phyloP scores from a whole-genome alignment of 2,329 filamentous ascomycete genomes.

The Talaromyces piceae region DNA sequence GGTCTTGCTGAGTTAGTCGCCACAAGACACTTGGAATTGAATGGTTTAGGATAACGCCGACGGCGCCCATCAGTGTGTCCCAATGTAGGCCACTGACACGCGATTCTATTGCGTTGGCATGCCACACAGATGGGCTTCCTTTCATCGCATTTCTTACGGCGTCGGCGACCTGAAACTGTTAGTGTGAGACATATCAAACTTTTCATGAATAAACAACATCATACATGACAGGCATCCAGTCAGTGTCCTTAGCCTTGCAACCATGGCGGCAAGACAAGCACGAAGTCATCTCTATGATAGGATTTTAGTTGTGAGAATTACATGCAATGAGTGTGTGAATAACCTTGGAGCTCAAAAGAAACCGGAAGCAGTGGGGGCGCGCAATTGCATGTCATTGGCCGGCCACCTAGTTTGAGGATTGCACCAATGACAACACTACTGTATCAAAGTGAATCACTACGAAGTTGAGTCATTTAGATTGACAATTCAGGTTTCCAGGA shows the following conservation, averaged over 20 bases:
- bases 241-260: conserved; percentile 7
- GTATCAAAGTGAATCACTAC: too few species aligned
- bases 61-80: conserved; percentile 4
- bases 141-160: conserved; percentile 10
- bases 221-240: conserved; percentile 7
- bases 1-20: background rate
- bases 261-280: background rate
- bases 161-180: conserved; percentile 1
- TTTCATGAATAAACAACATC: background rate
- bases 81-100: conserved; percentile 4
- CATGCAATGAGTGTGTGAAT: background rate
- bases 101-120: conserved; percentile 3
- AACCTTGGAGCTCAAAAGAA: too few species aligned
- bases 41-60: background rate
- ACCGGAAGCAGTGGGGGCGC: background rate
- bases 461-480: too few species aligned
- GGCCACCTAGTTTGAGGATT: background rate
- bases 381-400: conserved; percentile 7
- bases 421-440: background rate
- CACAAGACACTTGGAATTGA: background rate
- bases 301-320: background rate
- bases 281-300: background rate
- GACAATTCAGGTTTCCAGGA: too few species aligned
- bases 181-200: background rate
- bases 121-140: background rate